Conservation (phyloP, 805 yeast genomes). For the Yamadazyma endophytica region DNA sequence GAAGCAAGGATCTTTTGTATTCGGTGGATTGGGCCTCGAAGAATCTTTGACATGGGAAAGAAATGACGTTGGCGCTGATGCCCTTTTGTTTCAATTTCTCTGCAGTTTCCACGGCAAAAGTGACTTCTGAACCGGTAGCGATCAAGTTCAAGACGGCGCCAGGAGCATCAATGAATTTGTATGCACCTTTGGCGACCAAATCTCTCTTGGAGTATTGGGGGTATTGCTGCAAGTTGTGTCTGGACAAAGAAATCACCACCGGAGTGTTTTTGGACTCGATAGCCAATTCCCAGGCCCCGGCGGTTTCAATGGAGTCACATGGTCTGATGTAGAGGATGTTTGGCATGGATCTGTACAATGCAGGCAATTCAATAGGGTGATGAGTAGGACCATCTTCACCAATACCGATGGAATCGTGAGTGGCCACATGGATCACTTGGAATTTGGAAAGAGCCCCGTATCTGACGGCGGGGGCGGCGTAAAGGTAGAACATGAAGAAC, state of each 20-base stretch:
- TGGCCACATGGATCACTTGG: constrained; percentile 48
- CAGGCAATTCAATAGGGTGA: constrained; percentile 51
- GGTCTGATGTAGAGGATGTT: constrained; percentile 49
- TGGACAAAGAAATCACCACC: constrained; percentile 20
- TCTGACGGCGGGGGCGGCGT: constrained; percentile 52
- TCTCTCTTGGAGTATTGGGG: constrained; percentile 17
- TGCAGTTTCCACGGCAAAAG: constrained; percentile 23
- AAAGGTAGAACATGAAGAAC: constrained; percentile 33
- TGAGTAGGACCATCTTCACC: constrained; percentile 61
- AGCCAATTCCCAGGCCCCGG: constrained; percentile 41
- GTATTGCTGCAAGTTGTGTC: constrained; percentile 23
- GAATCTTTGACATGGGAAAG: constrained; percentile 26
- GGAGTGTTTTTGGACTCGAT: constrained; percentile 16
- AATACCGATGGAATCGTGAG: constrained; percentile 55
- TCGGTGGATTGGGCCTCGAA: constrained; percentile 23
- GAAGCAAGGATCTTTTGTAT: constrained; percentile 19
- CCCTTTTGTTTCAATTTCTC: constrained; percentile 18
- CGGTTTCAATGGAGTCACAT: constrained; percentile 49
- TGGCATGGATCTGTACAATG: constrained; percentile 50
- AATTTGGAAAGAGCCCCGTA: constrained; percentile 44
- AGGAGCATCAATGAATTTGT: constrained; percentile 16
- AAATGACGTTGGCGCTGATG: constrained; percentile 18
- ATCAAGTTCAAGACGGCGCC: constrained; percentile 19
- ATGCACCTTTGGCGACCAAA: constrained; percentile 21
- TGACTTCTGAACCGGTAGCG: constrained; percentile 25